Base-by-base conservation (phyloP, 1,284 basidiomycete species). In the Cutaneotrichosporon sp. region DNA sequence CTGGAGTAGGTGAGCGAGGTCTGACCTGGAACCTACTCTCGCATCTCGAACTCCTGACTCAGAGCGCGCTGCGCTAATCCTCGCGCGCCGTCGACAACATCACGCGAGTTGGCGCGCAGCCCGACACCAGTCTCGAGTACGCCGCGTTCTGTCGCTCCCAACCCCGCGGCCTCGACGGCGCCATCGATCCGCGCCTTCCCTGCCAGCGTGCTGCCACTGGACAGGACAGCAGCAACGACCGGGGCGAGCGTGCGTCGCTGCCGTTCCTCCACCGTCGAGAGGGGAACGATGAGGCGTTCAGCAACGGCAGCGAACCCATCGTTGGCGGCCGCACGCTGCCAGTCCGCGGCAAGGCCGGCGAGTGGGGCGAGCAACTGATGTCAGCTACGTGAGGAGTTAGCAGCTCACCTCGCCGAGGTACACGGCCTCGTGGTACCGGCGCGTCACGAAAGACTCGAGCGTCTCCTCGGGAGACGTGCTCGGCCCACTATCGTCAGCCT, bases 351-450 rank as follows among this genome's bases (percentile, higher is more conserved):
- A 13, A 74, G 62, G 13, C 64, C 68, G 16, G 71, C 33, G 20
- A 76, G 58, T 18, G 76, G 69, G 11, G 64, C 60, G 13, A 77
- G 59, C 8, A 56, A 49, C 72, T 74, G 46, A 18, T 2, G 56
- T 56, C n/a, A 47, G 50, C 25, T 8, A n/a, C n/a, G n/a, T n/a
- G n/a, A n/a, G 13, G 22, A 16, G 10, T 29, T 25, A 13, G 4
- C 13, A 4, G 64, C 72, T 63, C 31, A 73, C 70, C 31, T 77
- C 74, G 13, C 73, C 64, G 3, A 78, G 60, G 43, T 67, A 74
- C 7, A 78, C 60, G 3, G 75, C 71, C 59, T 77, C 75, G 27
- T 68, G 59, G 54, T 78, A 78, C 27, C 75, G 62, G 14, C 72
- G 57, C 13, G 56, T 60, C 0, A 72, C 18, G 54, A 62, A 74